These are phyloP conservation scores for Pseudonectria buxi DNA, from an alignment of 2,329 filamentous ascomycete species.

Conservation along the genomic window DNA sequence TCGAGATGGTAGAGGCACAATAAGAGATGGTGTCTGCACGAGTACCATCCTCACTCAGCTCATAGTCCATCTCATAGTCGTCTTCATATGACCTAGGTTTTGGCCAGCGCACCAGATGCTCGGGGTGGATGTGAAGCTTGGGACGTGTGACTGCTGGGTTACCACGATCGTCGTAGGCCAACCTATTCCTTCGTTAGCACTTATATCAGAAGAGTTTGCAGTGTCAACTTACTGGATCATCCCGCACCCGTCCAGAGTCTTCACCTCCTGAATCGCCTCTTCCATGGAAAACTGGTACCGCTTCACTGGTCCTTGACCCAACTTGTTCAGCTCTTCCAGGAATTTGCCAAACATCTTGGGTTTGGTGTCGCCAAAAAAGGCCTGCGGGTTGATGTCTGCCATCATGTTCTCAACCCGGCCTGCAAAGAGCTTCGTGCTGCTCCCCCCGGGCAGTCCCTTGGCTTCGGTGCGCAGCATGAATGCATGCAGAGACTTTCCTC, in stretches of 20 bases:
- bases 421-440: conserved; percentile 11
- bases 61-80: background rate
- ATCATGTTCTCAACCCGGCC: conserved; percentile 18
- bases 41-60: background rate
- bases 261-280: conserved; percentile 10
- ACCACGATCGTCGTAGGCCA: background rate
- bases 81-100: conserved; percentile 1
- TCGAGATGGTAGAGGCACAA: conserved; percentile 8
- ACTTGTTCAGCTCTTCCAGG: conserved; percentile 17
- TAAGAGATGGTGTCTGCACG: conserved; percentile 3
- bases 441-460: no score
- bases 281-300: conserved; percentile 16
- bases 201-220: no score
- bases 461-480: conserved; percentile 1
- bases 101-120: conserved; percentile 15
- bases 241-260: conserved; percentile 2
- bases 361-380: conserved; percentile 10
- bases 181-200: conserved; percentile 8
- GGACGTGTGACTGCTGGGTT: conserved; percentile 2
- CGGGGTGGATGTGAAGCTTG: conserved; percentile 11
- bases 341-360: conserved; percentile 15
- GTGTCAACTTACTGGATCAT: conserved; percentile 14
- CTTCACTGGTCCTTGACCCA: conserved; percentile 12
- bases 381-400: conserved; percentile 8
- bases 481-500: conserved; percentile 8